phyloP scores from a whole-genome alignment of 192 early-diverging fungal species.

The Backusella mclennaniae region DNA sequence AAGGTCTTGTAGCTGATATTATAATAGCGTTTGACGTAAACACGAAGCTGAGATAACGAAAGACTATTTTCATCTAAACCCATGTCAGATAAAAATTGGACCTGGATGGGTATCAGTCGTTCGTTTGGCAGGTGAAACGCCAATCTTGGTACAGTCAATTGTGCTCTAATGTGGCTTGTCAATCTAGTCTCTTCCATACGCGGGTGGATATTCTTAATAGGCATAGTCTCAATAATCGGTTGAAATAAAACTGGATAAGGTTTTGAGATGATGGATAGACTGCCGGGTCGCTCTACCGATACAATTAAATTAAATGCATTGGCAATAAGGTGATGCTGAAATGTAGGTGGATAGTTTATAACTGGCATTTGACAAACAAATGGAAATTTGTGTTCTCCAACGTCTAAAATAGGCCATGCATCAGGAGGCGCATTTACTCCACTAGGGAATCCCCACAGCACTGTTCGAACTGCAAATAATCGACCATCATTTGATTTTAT shows the following conservation, averaged over 20 bases:
- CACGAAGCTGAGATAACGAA: not conserved
- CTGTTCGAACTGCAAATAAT: slow-evolving; percentile 27
- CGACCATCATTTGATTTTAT: slow-evolving; percentile 16
- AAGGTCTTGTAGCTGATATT: slow-evolving; percentile 18
- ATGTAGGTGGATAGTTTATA: slow-evolving; percentile 28
- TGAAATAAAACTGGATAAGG: slow-evolving; percentile 9
- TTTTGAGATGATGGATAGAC: not conserved
- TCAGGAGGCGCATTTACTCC: not conserved
- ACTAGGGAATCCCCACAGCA: slow-evolving; percentile 8
- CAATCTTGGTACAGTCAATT: slow-evolving; percentile 3
- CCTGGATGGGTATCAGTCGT: not conserved
- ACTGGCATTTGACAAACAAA: slow-evolving; percentile 34
- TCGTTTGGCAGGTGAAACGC: slow-evolving; percentile 4
- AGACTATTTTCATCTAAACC: not conserved
- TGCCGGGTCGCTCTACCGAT: not conserved
- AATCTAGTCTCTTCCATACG: not conserved
- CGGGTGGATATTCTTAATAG: not conserved
- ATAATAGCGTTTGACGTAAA: slow-evolving; percentile 9
- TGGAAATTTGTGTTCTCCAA: slow-evolving; percentile 22
- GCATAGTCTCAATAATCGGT: slow-evolving; percentile 15
- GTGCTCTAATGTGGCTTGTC: slow-evolving; percentile 1
- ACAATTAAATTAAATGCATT: slow-evolving; percentile 19
- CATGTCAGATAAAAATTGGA: not conserved
- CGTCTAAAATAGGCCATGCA: slow-evolving; percentile 14
- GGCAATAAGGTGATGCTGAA: slow-evolving; percentile 21